Conservation (phyloP, 192 early-diverging fungal genomes). For the Coemansia sp. region DNA sequence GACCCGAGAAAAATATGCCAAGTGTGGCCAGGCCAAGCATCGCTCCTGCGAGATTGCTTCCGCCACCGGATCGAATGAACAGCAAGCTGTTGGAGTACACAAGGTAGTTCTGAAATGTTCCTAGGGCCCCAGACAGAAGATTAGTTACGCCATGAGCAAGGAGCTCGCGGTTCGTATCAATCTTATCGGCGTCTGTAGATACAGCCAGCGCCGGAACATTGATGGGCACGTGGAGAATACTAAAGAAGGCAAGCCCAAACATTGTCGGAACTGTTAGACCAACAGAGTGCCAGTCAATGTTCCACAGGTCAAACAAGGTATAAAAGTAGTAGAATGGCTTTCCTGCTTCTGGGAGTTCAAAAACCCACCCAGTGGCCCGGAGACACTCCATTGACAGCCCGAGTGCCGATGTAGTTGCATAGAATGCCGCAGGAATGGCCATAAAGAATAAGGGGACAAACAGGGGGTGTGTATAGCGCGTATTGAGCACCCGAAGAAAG, state of each 20-base stretch:
- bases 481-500: conserved; percentile 72
- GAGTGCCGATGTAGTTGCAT: conserved; percentile 59
- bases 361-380: conserved; percentile 80
- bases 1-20: conserved; percentile 78
- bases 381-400: conserved; percentile 66
- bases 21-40: conserved; percentile 78
- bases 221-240: conserved; percentile 95
- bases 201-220: conserved; percentile 93
- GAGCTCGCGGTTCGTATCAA: conserved; percentile 92
- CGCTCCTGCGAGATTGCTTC: conserved; percentile 79
- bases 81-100: conserved; percentile 91
- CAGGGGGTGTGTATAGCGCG: conserved; percentile 70
- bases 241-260: conserved; percentile 92
- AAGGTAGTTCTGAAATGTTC: conserved; percentile 84
- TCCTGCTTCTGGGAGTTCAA: conserved; percentile 67
- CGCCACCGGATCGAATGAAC: conserved; percentile 91
- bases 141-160: conserved; percentile 93
- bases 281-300: conserved; percentile 68
- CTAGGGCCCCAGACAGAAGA: conserved; percentile 73
- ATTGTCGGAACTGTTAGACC: conserved; percentile 80
- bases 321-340: conserved; percentile 90
- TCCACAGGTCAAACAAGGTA: conserved; percentile 62
- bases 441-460: conserved; percentile 91
- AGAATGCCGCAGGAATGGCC: conserved; percentile 76
- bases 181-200: conserved; percentile 79